phyloP scores from a whole-genome alignment of 495 filamentous ascomycete species.

The Trichoderma parareesei region DNA sequence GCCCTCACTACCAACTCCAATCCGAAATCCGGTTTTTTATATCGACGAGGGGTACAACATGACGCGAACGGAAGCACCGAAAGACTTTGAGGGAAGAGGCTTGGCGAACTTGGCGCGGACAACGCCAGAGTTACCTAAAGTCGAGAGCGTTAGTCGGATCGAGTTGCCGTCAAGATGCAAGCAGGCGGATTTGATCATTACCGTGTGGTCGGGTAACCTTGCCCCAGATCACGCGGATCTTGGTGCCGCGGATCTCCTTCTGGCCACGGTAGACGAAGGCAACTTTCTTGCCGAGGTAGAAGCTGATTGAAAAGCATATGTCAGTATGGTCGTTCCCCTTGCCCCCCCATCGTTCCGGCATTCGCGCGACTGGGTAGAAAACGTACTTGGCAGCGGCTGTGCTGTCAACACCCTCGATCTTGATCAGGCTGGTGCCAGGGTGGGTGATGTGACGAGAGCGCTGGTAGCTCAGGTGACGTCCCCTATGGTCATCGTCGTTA shows the following conservation, averaged over 20 bases:
- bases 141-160: constrained; percentile 17
- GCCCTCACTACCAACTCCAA: constrained; percentile 47
- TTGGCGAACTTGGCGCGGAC: constrained; percentile 91
- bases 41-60: constrained; percentile 95
- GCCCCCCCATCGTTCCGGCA: not conserved
- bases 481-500: constrained; percentile 47
- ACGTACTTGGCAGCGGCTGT: constrained; percentile 75
- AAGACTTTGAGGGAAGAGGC: constrained; percentile 90
- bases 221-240: constrained; percentile 98
- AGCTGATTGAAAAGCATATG: constrained; percentile 38
- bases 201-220: constrained; percentile 93
- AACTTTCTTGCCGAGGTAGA: constrained; percentile 92
- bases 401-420: constrained; percentile 94
- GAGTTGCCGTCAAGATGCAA: constrained; percentile 5
- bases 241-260: constrained; percentile 86
- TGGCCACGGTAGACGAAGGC: constrained; percentile 94
- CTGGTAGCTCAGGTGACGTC: constrained; percentile 90
- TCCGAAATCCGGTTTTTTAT: constrained; percentile 40
- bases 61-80: constrained; percentile 92
- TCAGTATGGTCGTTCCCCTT: constrained; percentile 16
- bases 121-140: constrained; percentile 83
- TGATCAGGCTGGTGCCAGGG: constrained; percentile 80
- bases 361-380: not conserved
- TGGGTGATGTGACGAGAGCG: constrained; percentile 77
- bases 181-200: constrained; percentile 28